Evolutionary conservation across 768 basidiomycete species (phyloP), one percentile per base, ranked within the genome.

Genomic region (Mycena venus): DNA sequence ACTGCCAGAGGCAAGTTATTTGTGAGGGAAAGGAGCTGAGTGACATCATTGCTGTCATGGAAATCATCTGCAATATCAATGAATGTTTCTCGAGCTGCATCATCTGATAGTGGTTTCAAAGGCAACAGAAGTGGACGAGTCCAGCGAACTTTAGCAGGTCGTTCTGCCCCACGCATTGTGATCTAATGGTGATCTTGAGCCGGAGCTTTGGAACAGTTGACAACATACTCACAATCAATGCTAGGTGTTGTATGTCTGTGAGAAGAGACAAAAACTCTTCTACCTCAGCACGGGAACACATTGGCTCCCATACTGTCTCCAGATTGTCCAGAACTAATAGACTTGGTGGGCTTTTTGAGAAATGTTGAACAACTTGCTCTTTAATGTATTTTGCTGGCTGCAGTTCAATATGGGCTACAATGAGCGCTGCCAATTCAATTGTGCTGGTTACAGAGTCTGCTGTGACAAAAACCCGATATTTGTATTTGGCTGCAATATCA

Each of bases 241-340:
- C 32, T 2, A 56, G 17, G 29, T 36, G 38, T 2, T 10, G 1
- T 21, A 67, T 4, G 21, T 27, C 65, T 21, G 65, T 55, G 29
- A 67, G 53, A 32, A 36, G 17, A n/a, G 62, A 64, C 29, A 64
- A 31, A 34, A 64, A 64, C 29, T 64, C 62, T 51, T 64, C 62
- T 49, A 64, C 23, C 11, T 31, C 62, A 3, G n/a, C 32, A n/a
- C 62, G 62, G 31, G 29, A 49, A 11, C 23, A 15, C 6, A 51
- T 8, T 8, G 62, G 62, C 1, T 64, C 62, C 62, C 62, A 64
- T 12, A n/a, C 17, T 31, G 62, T 64, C 47, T 64, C 62, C 15
- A 64, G 47, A 51, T 64, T 64, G 14, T 64, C 62, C 36, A 64
- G 29, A 14, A 64, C 23, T 11, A 64, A 34, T 2, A 64, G 47